Base-by-base conservation (phyloP, 2,329 filamentous ascomycete species). In the Cadophora malorum region DNA sequence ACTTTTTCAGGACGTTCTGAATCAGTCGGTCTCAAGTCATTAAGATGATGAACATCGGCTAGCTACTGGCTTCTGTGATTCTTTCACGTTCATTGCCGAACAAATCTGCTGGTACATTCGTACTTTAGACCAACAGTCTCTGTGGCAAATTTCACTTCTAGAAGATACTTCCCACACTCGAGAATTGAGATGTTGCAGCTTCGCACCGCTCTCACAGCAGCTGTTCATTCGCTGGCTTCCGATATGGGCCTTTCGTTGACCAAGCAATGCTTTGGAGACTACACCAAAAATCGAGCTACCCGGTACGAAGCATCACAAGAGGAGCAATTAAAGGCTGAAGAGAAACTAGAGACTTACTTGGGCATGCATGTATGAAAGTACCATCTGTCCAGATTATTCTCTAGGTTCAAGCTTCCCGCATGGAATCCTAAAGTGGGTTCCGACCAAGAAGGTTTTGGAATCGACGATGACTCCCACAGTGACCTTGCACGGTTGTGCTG, bases 401-500 rank as follows among this genome's bases (percentile, higher is more conserved):
- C 10, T 16, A 64, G 21, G 21, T 63, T 9, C 60, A 64, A 52
- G 60, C 31, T 31, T 50, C 65, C 9, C 53, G 45, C 8, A 67
- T 64, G 65, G 49, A 56, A 63, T 59, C 19, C 28, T 66, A 10
- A 50, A 63, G 33, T 66, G 58, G 65, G 33, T 49, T 3, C 16
- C 16, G 7, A 45, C 58, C 23, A 63, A 31, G 21, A n/a, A 56
- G 3, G 38, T 63, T 1, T 23, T 63, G n/a, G 58, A 66, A 6
- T 63, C 14, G 38, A 66, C 28, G 45, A 50, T 35, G 50, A 45
- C 19, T 59, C 64, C n/a, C 38, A 33, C n/a, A 56, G 53, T 4
- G 35, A 66, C 19, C 33, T 67, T 49, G 25, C 21, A 45, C n/a
- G 16, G 12, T 47, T 47, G 38, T 64, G 62, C 49, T 64, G 23